Percentiles rank a stretch among this genome's conserved stretches.
phyloP scores from a whole-genome alignment of 2,329 filamentous ascomycete species.

The Venturiaceae sp. region DNA sequence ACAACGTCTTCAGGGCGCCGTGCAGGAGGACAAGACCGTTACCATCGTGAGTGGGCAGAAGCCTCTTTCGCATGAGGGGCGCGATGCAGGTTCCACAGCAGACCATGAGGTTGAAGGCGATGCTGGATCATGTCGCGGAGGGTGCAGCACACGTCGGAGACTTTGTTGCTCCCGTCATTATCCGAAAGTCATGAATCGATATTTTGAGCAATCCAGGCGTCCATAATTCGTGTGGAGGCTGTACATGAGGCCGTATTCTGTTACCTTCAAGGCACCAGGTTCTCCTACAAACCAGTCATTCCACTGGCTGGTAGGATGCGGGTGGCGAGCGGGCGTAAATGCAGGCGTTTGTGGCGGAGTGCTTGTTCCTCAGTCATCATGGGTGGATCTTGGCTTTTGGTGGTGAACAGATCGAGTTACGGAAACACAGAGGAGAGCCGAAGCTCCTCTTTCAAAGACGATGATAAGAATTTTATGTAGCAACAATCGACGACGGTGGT shows the following conservation, averaged over 20 bases:
- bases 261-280: not conserved
- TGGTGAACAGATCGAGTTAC: not conserved
- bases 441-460: not conserved
- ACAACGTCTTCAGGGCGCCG: not conserved
- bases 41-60: not conserved
- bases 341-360: not conserved
- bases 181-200: not conserved
- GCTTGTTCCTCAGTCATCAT: not conserved
- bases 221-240: not conserved
- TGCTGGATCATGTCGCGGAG: no score
- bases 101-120: not conserved
- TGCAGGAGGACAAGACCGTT: not conserved
- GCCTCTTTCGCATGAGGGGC: not conserved
- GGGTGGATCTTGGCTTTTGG: not conserved
- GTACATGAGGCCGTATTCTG: not conserved
- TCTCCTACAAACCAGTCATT: not conserved
- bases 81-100: not conserved
- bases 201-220: not conserved
- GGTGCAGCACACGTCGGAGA: not conserved
- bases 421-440: slow-evolving; percentile 1
- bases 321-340: not conserved
- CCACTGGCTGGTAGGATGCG: not conserved
- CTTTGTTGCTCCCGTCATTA: not conserved
- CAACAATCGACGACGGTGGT: slow-evolving; percentile 1
- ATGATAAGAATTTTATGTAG: not conserved